Percentiles rank a stretch among this genome's conserved stretches.
Conservation (phyloP, 108 stramenopile species). For the Chaetoceros tenuissimus region DNA sequence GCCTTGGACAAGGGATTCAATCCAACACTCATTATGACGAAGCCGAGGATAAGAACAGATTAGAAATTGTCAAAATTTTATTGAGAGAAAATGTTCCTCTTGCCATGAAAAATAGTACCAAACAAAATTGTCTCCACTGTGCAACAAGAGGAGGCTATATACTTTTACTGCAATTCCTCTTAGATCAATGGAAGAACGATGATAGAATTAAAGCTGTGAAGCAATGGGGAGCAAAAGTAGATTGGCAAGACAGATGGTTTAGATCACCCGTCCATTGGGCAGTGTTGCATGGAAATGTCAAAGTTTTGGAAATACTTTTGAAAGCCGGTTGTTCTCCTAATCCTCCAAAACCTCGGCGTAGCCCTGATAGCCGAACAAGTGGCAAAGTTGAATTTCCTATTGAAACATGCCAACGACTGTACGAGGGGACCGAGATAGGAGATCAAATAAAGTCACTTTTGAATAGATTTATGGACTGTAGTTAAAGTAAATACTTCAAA, state of each 20-base stretch:
- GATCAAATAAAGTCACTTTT: too few species aligned
- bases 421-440: conserved; percentile 25
- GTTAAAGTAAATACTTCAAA: too few species aligned
- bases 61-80: conserved; percentile 41
- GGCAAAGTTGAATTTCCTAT: conserved; percentile 54
- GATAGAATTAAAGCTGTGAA: conserved; percentile 6
- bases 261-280: conserved; percentile 86
- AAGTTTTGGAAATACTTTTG: conserved; percentile 45
- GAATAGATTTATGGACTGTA: too few species aligned
- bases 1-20: conserved; percentile 4
- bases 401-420: conserved; percentile 59
- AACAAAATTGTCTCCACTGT: conserved; percentile 66
- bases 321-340: conserved; percentile 49
- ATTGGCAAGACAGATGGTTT: conserved; percentile 51
- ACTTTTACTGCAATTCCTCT: conserved; percentile 30
- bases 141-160: conserved; percentile 67
- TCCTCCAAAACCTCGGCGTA: conserved; percentile 37
- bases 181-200: conserved; percentile 33
- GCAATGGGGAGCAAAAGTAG: conserved; percentile 22
- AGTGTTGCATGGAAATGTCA: conserved; percentile 55
- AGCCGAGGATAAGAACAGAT: conserved; percentile 37
- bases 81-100: conserved; percentile 47
- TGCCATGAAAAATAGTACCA: conserved; percentile 71
- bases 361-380: conserved; percentile 29
- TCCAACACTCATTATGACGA: conserved; percentile 1